Base-by-base conservation (phyloP, 1,284 basidiomycete species). In the Ceratobasidium sp. region DNA sequence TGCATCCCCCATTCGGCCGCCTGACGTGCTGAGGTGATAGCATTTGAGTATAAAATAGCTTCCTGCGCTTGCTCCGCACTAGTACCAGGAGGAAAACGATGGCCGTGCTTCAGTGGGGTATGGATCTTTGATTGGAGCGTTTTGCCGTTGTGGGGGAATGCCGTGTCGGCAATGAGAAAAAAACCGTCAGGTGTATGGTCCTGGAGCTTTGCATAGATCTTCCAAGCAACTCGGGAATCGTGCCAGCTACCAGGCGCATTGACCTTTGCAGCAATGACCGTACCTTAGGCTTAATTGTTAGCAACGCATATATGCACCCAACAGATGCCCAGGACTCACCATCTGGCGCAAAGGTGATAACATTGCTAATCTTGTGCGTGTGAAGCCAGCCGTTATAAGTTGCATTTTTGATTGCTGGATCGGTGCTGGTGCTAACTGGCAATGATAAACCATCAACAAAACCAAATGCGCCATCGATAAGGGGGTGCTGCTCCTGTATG, bases 191-290 rank as follows among this genome's bases (percentile, higher is more conserved):
- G 87, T 3, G 85, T 86, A 1, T 79, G 12, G 1, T 66, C 81
- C 0, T 71, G 79, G 0, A 88, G 81, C 35, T 84, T 83, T 6
- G 84, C 66, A 77, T 86, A 89, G 4, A 89, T 84, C 0, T 82
- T 83, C 0, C 80, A 80, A 1, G 87, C 85, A 70, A 88, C 83
- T 27, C 80, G 81, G 4, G 87, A 83, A 80, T 88, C 85, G 81
- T 88, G 87, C 88, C 88, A 89, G 74, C 88, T 88, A 0, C 87
- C 87, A 5, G 87, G 87, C 0, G 85, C 83, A 82, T 88, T 88
- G 44, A 86, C 55, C 6, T 80, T 78, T 8, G 78, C 80, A 10
- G 79, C 82, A 81, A 88, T 86, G 20, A 88, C 84, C 3, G 80
- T 67, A n/a, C 30, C 85, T 85, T 86, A 50, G 78, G 57, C 55